phyloP scores from a whole-genome alignment of 1,139 yeast genomes.

The Taiozyma sp. region DNA sequence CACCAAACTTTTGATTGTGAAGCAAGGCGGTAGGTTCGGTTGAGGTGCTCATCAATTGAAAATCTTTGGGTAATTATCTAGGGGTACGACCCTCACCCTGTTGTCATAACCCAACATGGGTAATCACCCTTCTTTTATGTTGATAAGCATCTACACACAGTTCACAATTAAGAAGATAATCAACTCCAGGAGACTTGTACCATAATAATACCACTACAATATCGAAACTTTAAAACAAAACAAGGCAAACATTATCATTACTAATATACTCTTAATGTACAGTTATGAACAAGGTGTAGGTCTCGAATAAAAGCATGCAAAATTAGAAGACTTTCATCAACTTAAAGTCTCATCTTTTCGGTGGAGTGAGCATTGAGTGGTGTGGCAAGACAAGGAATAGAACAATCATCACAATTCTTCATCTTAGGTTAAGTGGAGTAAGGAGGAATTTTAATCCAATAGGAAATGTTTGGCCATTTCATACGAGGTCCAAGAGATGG shows the following conservation, averaged over 20 bases:
- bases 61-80: too few species aligned
- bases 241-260: not conserved
- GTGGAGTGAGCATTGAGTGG: not conserved
- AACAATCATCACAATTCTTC: not conserved
- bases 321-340: not conserved
- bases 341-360: not conserved
- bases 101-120: too few species aligned
- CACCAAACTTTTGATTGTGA: too few species aligned
- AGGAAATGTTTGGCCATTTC: conserved; percentile 76
- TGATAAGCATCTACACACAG: too few species aligned
- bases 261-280: not conserved
- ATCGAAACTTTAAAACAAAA: not conserved
- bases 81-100: too few species aligned
- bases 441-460: conserved; percentile 1
- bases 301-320: not conserved
- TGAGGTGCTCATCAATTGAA: too few species aligned
- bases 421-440: not conserved
- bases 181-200: too few species aligned
- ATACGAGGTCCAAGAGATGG: conserved; percentile 97
- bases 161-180: too few species aligned
- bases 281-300: not conserved
- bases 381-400: not conserved
- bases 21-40: too few species aligned
- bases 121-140: too few species aligned
- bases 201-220: not conserved